These are phyloP conservation scores for Tillandsia fasciculata DNA, from an alignment of 176 grass and related monocot species.

Conservation along the genomic window DNA sequence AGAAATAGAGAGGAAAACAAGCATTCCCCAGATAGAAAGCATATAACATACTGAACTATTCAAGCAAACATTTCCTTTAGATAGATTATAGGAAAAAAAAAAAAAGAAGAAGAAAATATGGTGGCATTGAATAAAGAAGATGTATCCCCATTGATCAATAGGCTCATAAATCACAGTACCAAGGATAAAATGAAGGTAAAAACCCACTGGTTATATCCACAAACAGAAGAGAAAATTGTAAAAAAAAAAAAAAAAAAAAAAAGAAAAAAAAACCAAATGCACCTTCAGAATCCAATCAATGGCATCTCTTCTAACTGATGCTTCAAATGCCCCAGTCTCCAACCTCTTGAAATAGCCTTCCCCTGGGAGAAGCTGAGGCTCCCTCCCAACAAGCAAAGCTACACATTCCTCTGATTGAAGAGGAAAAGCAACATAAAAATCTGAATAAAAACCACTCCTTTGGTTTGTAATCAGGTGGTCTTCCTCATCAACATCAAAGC, in stretches of 20 bases:
- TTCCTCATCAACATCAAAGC: slow-evolving; percentile 51
- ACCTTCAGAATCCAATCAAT: slow-evolving; percentile 92
- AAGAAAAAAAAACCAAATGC: not conserved
- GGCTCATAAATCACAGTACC: not conserved
- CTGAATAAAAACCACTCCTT: slow-evolving; percentile 20
- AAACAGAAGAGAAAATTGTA: slow-evolving; percentile 5
- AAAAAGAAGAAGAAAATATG: not conserved
- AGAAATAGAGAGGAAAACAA: not conserved
- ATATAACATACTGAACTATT: not conserved
- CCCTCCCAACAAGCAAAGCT: slow-evolving; percentile 40
- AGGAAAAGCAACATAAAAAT: slow-evolving; percentile 27
- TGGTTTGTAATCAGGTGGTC: slow-evolving; percentile 8
- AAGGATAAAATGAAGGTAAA: slow-evolving; percentile 8
- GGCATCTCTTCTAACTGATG: slow-evolving; percentile 60
- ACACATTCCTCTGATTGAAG: slow-evolving; percentile 42
- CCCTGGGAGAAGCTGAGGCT: slow-evolving; percentile 42
- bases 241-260: not conserved
- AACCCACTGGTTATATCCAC: not conserved
- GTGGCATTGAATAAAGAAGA: not conserved
- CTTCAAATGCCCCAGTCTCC: slow-evolving; percentile 37
- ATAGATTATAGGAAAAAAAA: not conserved
- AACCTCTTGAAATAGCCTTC: slow-evolving; percentile 42
- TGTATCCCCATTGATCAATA: not conserved
- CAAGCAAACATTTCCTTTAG: not conserved
- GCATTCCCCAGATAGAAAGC: not conserved